These are phyloP conservation scores for Medicago lupulina DNA, from an alignment of 306 rosid genomes.

Conservation along the genomic window DNA sequence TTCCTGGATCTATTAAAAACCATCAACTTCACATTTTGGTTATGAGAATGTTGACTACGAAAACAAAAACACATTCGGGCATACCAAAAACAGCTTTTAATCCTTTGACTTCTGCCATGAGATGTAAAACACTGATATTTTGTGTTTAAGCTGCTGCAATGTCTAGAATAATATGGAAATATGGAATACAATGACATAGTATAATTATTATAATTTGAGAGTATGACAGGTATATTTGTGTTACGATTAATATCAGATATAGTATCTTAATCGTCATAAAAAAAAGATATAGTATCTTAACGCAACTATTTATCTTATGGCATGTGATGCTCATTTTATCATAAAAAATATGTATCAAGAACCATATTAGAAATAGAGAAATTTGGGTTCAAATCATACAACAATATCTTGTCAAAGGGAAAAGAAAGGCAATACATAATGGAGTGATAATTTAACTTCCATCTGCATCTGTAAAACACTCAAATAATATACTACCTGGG, in stretches of 20 bases:
- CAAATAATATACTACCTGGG: constrained; percentile 1
- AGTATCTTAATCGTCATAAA: background rate
- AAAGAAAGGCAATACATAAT: background rate
- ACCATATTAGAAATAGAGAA: background rate
- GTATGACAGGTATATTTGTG: background rate
- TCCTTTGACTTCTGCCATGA: background rate
- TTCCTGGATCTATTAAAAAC: constrained; percentile 5
- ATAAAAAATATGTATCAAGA: constrained; percentile 2
- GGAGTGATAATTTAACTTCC: constrained; percentile 21
- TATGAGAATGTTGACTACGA: background rate
- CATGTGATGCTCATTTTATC: background rate
- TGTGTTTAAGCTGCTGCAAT: background rate
- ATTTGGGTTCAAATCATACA: constrained; percentile 10
- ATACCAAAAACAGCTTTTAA: background rate
- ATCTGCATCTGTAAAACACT: background rate
- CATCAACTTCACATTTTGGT: background rate
- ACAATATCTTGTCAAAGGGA: background rate
- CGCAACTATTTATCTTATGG: constrained; percentile 1
- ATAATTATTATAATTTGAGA: background rate
- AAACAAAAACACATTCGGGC: background rate
- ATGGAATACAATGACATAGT: background rate
- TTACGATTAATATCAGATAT: constrained; percentile 14
- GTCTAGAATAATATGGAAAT: background rate
- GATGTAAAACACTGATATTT: constrained; percentile 30
- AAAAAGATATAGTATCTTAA: background rate